phyloP scores from a whole-genome alignment of 2,329 filamentous ascomycete species.

The Peltaster fructicola region DNA sequence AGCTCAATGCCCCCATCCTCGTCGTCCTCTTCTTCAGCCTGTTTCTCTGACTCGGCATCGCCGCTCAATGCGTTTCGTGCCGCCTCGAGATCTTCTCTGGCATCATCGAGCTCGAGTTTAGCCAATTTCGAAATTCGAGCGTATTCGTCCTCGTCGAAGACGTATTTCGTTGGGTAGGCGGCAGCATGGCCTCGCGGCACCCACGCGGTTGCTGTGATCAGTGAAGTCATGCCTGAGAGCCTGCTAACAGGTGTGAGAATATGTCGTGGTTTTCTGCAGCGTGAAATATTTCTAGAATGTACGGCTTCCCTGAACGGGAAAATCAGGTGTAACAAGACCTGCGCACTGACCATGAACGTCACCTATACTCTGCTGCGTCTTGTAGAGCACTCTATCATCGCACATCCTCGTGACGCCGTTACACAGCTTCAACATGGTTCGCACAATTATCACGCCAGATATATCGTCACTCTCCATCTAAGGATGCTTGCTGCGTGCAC shows the following conservation, averaged over 20 bases:
- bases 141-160: conserved; percentile 35
- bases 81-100: conserved; percentile 65
- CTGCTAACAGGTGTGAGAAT: background rate
- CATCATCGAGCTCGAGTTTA: conserved; percentile 68
- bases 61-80: conserved; percentile 32
- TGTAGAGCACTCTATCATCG: too few species aligned
- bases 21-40: conserved; percentile 57
- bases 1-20: conserved; percentile 11
- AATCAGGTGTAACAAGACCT: too few species aligned
- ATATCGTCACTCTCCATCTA: too few species aligned
- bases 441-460: too few species aligned
- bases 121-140: conserved; percentile 32
- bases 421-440: too few species aligned
- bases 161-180: conserved; percentile 31
- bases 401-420: too few species aligned
- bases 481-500: too few species aligned
- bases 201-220: conserved; percentile 37
- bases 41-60: conserved; percentile 22
- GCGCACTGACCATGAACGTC: too few species aligned
- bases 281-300: too few species aligned
- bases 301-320: too few species aligned
- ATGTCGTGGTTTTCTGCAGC: background rate
- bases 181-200: conserved; percentile 34
- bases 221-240: conserved; percentile 37
- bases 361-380: too few species aligned